A percentile compares a stretch with the other conserved stretches of the same genome.
phyloP scores from a whole-genome alignment of 2,329 filamentous ascomycete species.

The Fusarium equiseti region DNA sequence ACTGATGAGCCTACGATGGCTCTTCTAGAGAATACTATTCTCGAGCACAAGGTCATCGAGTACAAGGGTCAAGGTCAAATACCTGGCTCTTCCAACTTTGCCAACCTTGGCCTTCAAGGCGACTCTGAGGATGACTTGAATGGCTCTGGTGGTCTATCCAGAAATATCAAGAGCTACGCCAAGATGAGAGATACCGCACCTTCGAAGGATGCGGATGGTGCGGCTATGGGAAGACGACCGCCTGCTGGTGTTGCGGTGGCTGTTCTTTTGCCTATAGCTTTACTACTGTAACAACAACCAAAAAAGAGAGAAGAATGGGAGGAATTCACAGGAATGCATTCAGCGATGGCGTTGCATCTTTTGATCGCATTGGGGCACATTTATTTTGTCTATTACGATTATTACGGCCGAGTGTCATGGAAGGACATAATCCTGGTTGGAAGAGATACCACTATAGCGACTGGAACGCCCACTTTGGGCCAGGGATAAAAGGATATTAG shows the following conservation, averaged over 20 bases:
- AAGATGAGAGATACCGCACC: slow-evolving; percentile 25
- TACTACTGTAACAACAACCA: slow-evolving; percentile 21
- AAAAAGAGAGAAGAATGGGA: not conserved
- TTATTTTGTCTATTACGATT: slow-evolving; percentile 27
- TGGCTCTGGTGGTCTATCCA: not conserved
- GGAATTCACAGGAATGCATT: slow-evolving; percentile 10
- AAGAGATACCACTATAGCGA: slow-evolving; percentile 13
- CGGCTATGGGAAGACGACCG: slow-evolving; percentile 12
- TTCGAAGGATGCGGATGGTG: slow-evolving; percentile 18
- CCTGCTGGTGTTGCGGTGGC: slow-evolving; percentile 15
- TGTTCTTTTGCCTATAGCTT: slow-evolving; percentile 31
- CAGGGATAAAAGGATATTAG: not conserved
- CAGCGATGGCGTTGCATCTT: slow-evolving; percentile 30
- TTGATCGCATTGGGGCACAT: not conserved
- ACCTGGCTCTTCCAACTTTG: slow-evolving; percentile 16
- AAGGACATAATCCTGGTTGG: not conserved
- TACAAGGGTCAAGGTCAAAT: slow-evolving; percentile 5
- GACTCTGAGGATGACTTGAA: not conserved
- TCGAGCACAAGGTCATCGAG: slow-evolving; percentile 31
- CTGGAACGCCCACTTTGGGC: slow-evolving; percentile 5
- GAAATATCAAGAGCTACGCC: slow-evolving; percentile 12
- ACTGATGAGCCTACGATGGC: slow-evolving; percentile 19
- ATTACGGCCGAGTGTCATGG: slow-evolving; percentile 6
- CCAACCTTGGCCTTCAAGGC: slow-evolving; percentile 10
- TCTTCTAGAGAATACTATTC: slow-evolving; percentile 30